Base-by-base conservation (phyloP, 2,329 filamentous ascomycete species). In the Ophiostoma ips region DNA sequence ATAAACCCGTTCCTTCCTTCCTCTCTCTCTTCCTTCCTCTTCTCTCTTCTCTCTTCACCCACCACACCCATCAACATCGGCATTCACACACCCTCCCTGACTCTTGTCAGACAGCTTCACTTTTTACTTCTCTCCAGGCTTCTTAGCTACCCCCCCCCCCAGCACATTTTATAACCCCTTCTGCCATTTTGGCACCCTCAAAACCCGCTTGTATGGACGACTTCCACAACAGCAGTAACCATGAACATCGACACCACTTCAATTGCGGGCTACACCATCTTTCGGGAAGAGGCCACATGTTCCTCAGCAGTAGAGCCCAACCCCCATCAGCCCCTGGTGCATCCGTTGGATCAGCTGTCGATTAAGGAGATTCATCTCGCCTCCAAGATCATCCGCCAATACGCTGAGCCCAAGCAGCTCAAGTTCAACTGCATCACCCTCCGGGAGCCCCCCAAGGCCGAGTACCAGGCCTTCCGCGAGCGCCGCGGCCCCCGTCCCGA, bases 361-460 rank as follows among this genome's bases (percentile, higher is more conserved):
- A 62, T 73, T 57, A 67, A 74, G 36, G 77, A 81, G 62, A 76
- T 77, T 18, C 64, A 67, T 50, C 60, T 63, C 57, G 68, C 75
- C n/a, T 79, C 81, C 7, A 82, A 87, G 50, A 67, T 75, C 2
- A 70, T 87, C 34, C 72, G 94, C 56, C 79, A 78, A 53, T 77
- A 81, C 57, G 74, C 83, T 52, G 72, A 92, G 62, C 71, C 77
- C 50, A 73, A 83, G 47, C 72, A 82, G 48, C 72, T 94, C 52
- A 80, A 81, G 65, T 95, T 89, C 76, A 94, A 95, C 69, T 84
- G 87, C 10, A 81, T 95, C 52, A 85, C 87, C 3, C 71, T 95
- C 24, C 82, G 80, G 58, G 88, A 95, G 70, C 88, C 88, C 40
- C 83, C 81, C 55, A 95, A 95, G 71, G 78, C 75, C 46, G 80